A percentile compares a stretch with the other conserved stretches of the same genome.
Conservation (phyloP, 176 grass and related monocot species). For the Eragrostis nindensis region DNA sequence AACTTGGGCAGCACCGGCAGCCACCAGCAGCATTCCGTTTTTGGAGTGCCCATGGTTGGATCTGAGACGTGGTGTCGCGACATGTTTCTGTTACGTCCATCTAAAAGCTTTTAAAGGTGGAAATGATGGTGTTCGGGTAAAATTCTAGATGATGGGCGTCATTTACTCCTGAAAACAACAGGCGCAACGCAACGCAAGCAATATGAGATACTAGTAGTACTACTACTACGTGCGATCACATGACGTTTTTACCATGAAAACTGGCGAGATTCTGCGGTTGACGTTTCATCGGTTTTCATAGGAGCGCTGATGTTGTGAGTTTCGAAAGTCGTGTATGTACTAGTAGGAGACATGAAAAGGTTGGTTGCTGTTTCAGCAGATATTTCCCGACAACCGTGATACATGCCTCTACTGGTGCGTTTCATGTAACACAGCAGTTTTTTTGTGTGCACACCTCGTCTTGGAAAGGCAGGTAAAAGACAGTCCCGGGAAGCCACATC, state of each 20-base stretch:
- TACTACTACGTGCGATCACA: too few relatives aligned
- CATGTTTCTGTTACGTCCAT: slow-evolving; percentile 12
- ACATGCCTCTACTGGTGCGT: too few relatives aligned
- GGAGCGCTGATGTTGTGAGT: too few relatives aligned
- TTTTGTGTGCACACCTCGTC: too few relatives aligned
- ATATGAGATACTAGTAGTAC: too few relatives aligned
- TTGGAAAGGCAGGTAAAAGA: too few relatives aligned
- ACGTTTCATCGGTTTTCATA: not conserved
- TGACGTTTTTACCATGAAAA: not conserved
- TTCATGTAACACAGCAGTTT: too few relatives aligned
- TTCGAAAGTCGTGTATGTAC: too few relatives aligned
- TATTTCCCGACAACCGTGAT: too few relatives aligned
- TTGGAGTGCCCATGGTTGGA: slow-evolving; percentile 4
- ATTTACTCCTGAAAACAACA: slow-evolving; percentile 32
- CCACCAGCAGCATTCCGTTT: not conserved
- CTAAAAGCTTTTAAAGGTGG: slow-evolving; percentile 6
- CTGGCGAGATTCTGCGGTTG: not conserved
- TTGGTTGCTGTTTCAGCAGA: too few relatives aligned
- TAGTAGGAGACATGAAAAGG: too few relatives aligned
- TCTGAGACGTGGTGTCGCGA: slow-evolving; percentile 18
- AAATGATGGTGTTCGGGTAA: slow-evolving; percentile 33
- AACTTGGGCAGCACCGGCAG: not conserved
- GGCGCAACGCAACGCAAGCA: not conserved
- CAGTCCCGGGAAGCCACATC: too few relatives aligned
- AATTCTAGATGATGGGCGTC: slow-evolving; percentile 4